Conservation (phyloP, 108 stramenopile genomes). For the Cylindrotheca fusiformis region DNA sequence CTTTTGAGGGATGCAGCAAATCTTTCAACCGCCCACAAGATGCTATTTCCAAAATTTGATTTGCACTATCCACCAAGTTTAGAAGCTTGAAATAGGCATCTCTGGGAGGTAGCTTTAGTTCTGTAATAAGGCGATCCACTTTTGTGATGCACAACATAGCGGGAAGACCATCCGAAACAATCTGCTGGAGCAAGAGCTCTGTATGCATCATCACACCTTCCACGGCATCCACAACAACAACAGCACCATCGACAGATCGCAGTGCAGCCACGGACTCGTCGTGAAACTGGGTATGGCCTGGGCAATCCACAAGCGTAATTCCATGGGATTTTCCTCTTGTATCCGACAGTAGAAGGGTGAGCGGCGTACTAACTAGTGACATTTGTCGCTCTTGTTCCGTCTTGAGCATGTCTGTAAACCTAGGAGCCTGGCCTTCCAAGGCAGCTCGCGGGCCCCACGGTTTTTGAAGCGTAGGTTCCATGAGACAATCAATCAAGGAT, state of each 20-base stretch:
- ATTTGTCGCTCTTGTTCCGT: conserved; percentile 94
- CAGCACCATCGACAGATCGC: conserved; percentile 83
- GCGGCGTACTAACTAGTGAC: conserved; percentile 88
- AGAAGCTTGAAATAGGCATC: conserved; percentile 96
- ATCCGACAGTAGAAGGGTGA: conserved; percentile 81
- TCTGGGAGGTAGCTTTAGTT: conserved; percentile 92
- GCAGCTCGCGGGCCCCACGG: conserved; percentile 31
- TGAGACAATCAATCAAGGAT: conserved; percentile 76
- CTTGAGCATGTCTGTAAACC: conserved; percentile 85
- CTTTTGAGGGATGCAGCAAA: conserved; percentile 66
- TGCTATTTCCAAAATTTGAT: conserved; percentile 60
- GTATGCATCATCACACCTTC: conserved; percentile 97
- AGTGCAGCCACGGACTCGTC: conserved; percentile 93
- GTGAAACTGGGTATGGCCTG: conserved; percentile 94
- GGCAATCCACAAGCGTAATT: conserved; percentile 91
- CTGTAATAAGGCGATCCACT: conserved; percentile 94
- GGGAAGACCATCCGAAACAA: conserved; percentile 78
- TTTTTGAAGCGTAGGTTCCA: conserved; percentile 62
- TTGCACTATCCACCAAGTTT: conserved; percentile 88
- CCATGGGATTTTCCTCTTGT: conserved; percentile 87
- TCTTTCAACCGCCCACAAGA: conserved; percentile 69
- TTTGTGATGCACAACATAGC: conserved; percentile 88
- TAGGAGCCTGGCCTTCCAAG: conserved; percentile 42
- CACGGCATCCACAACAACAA: conserved; percentile 93
- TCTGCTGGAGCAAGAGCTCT: conserved; percentile 81